Base-by-base conservation (phyloP, 345 rosid genomes). In the Luvunga scandens region DNA sequence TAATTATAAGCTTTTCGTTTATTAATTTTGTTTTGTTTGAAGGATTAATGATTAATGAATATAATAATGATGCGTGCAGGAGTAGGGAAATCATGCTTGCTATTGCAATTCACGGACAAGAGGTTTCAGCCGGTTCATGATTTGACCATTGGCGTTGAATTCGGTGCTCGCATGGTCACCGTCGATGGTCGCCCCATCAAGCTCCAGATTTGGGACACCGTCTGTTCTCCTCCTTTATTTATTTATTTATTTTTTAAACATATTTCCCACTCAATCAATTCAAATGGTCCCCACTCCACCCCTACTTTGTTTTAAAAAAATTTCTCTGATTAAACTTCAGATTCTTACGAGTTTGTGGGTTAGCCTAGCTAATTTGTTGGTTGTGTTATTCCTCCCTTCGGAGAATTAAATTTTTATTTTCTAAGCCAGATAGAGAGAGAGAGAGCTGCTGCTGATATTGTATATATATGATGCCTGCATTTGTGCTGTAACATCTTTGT, bases 141-240 rank as follows among this genome's bases (percentile, higher is more conserved):
- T 75, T 88, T 91, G 39, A 91, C 92, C 67, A 91, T 89, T 65
- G 95, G 95, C 9, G 95, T 91, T 12, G 95, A 89, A 67, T 91
- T 91, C 76, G 93, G 93, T 31, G 95, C 95, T 84, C 89, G 95
- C 42, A 91, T 89, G 95, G 88, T 91, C 83, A 85, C 88, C 80
- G 88, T 89, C 73, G 91, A 88, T 16, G 81, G 81, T 36, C 83
- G 88, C 9, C 90, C 91, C 65, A 79, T 91, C 83, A 89, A 91
- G 87, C 93, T 91, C 12, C 92, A 91, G 75, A 91, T 91, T 82
- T 91, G 92, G 95, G 95, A 91, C 81, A 89, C 94, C 13, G 91
- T 91, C 81, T 19, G 61, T 45, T 55, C 53, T 24, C 8, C 34
- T 59, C 4, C 42, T 10, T 24, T 25, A 19, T 1, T 9, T 14